Evolutionary conservation across 2,329 filamentous ascomycete genomes (phyloP), one percentile per base, ranked within the genome.

Genomic region (Truncatella angustata): DNA sequence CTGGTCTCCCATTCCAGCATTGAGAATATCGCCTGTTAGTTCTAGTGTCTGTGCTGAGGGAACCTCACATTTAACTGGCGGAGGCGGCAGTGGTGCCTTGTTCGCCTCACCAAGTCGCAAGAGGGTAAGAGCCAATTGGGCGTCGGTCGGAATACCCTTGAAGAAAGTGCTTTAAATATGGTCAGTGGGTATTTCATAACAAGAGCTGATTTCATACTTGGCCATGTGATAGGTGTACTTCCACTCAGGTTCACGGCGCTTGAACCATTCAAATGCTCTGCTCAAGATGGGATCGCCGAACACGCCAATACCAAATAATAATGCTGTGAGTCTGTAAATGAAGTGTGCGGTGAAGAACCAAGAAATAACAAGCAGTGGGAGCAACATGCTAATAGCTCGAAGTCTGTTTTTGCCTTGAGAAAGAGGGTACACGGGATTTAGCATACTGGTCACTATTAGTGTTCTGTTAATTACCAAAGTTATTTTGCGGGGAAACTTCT

Each of bases 71-170:
- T 21, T 5, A 21, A 44, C 21, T 5, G 28, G 49, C 2, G 62
- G 64, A 4, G 68, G 76, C 16, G 84, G 84, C 1, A 88, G 65
- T 5, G 85, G 85, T n/a, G 84, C 80, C 56, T 83, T 82, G 63
- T 86, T 86, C 3, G 78, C 78, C 67, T 88, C 85, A 46, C 85
- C 85, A 36, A 87, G 78, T 12, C 85, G 81, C 12, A 88, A 77
- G 1, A 88, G 73, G 1, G 85, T 87, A 36, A 88, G 69, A 2
- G 85, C 82, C 30, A 88, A 76, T 62, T 88, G 85, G 14, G 84
- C 84, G 61, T 88, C 87, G 4, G 85, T 88, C 1, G 85, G 85
- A 0, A 88, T 81, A 7, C 84, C 84, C 60, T 84, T 85, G 46
- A 88, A 76, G 1, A 88, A 62, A 2, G 82, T 85, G 66, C 85